phyloP scores from a whole-genome alignment of 2,329 filamentous ascomycete species.

The Blastomyces percursus region DNA sequence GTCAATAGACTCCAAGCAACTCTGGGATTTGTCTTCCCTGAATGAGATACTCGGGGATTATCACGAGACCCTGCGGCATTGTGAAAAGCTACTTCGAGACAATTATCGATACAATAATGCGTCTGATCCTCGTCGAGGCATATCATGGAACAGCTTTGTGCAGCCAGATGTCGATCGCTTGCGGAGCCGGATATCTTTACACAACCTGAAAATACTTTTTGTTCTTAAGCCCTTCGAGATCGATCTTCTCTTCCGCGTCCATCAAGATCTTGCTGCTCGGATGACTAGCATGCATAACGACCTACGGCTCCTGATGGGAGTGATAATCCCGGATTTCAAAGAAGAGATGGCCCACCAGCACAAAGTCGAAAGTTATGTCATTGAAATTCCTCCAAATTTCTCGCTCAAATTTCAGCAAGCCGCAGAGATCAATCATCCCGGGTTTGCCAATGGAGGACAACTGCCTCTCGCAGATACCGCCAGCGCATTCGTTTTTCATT shows the following conservation, averaged over 20 bases:
- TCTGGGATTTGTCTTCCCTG: slow-evolving; percentile 4
- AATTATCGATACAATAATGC: slow-evolving; percentile 9
- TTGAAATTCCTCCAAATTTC: slow-evolving; percentile 1
- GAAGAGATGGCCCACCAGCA: slow-evolving; percentile 3
- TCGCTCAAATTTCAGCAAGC: slow-evolving; percentile 2
- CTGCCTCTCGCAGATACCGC: slow-evolving; percentile 1
- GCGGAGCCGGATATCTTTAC: slow-evolving; percentile 9
- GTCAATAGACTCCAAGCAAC: neutral
- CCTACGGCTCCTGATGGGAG: slow-evolving; percentile 3
- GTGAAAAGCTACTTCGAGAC: slow-evolving; percentile 11
- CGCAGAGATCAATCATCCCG: slow-evolving; percentile 1
- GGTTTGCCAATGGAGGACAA: neutral
- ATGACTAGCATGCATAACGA: slow-evolving; percentile 5
- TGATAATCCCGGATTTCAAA: slow-evolving; percentile 3
- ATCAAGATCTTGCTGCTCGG: slow-evolving; percentile 1
- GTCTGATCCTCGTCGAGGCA: slow-evolving; percentile 11
- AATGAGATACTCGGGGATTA: slow-evolving; percentile 15
- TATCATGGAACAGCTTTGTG: slow-evolving; percentile 8
- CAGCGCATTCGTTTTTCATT: slow-evolving; percentile 1
- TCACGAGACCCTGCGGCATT: slow-evolving; percentile 12
- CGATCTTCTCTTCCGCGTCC: slow-evolving; percentile 1
- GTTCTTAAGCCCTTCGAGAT: slow-evolving; percentile 5
- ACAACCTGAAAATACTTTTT: slow-evolving; percentile 6
- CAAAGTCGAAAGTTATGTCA: neutral
- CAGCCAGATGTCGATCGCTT: slow-evolving; percentile 13